Percentiles rank a stretch among this genome's conserved stretches.
Conservation (phyloP, 208 protist species). For the Acanthamoeba lenticulata region DNA sequence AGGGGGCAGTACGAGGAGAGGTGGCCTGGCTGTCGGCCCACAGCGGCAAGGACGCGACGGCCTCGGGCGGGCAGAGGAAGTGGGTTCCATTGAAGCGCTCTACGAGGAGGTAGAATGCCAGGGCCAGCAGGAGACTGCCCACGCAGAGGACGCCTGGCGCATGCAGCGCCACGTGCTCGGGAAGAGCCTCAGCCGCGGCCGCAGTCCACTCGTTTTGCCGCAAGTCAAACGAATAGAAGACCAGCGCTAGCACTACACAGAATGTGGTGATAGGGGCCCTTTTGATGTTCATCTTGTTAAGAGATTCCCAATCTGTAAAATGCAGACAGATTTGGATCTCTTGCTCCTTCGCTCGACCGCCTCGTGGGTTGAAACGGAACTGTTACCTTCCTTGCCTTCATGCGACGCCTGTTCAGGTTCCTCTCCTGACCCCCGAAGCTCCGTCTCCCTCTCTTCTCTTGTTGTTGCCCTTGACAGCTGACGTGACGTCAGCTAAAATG, state of each 20-base stretch:
- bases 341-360: too few relatives aligned
- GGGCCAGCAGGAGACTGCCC: neutral
- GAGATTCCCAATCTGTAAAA: neutral
- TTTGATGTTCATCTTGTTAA: neutral
- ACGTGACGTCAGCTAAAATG: too few relatives aligned
- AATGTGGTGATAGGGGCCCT: neutral
- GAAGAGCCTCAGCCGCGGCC: neutral
- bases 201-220: neutral
- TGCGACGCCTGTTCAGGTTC: too few relatives aligned
- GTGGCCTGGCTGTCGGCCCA: neutral
- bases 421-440: too few relatives aligned
- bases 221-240: conserved; percentile 1
- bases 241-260: neutral
- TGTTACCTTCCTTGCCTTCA: too few relatives aligned
- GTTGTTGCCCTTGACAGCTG: too few relatives aligned
- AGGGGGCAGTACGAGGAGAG: neutral
- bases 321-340: too few relatives aligned
- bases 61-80: neutral
- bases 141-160: neutral
- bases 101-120: neutral
- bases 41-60: neutral
- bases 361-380: too few relatives aligned
- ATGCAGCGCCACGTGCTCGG: neutral
- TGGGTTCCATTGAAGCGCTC: conserved; percentile 4
- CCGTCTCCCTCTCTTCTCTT: too few relatives aligned